Percentiles rank a stretch among this genome's conserved stretches.
Evolutionary conservation across 2,329 filamentous ascomycete species (phyloP).

Genomic region (Huntiella savannae): DNA sequence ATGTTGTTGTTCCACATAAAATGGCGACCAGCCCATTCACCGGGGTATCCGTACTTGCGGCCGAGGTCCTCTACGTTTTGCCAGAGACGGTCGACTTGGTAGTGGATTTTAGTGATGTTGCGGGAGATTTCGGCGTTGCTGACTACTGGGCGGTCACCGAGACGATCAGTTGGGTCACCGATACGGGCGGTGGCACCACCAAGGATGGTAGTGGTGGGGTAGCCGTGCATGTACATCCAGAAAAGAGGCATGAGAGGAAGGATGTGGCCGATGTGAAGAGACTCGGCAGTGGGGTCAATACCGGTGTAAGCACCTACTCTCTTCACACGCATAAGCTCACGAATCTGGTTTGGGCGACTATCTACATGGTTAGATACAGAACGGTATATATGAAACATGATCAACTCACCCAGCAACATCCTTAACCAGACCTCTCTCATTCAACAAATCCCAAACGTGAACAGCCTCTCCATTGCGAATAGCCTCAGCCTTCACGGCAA

Average conservation of each 20-base stretch:
- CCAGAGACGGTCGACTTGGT: constrained; percentile 56
- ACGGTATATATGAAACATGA: constrained; percentile 6
- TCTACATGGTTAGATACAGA: background rate
- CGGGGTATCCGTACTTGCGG: constrained; percentile 42
- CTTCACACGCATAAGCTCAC: constrained; percentile 42
- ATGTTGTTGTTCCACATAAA: constrained; percentile 61
- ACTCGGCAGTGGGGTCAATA: constrained; percentile 63
- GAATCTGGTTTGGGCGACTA: constrained; percentile 33
- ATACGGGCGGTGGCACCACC: constrained; percentile 61
- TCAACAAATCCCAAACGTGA: constrained; percentile 43
- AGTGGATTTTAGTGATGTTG: constrained; percentile 50
- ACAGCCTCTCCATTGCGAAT: constrained; percentile 31
- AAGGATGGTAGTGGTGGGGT: constrained; percentile 45
- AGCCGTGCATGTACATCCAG: constrained; percentile 66
- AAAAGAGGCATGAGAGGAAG: constrained; percentile 68
- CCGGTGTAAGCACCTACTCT: constrained; percentile 61
- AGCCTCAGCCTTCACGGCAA: constrained; percentile 26
- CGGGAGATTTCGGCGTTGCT: constrained; percentile 32
- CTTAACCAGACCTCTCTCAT: constrained; percentile 56
- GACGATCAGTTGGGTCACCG: constrained; percentile 57
- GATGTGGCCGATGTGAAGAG: constrained; percentile 63
- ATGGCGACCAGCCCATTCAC: constrained; percentile 45
- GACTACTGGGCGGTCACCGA: constrained; percentile 39
- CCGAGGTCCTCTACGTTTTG: constrained; percentile 49
- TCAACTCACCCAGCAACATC: constrained; percentile 49